Conservation (phyloP, 1,139 yeast genomes). For the Saccharomycopsis crataegensis region DNA sequence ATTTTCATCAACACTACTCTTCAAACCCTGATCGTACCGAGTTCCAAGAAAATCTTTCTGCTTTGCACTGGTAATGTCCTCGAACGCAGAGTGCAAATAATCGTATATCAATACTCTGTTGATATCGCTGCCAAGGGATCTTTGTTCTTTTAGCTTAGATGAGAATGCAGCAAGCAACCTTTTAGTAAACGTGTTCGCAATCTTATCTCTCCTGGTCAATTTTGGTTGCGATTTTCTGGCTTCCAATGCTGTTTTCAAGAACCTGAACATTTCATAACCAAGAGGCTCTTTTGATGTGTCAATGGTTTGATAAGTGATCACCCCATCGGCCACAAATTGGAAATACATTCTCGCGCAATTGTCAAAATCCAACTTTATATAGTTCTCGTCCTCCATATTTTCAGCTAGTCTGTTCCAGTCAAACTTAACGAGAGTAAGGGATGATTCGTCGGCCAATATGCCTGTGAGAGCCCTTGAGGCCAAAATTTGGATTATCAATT, state of each 20-base stretch:
- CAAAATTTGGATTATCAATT: background rate
- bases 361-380: background rate
- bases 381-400: background rate
- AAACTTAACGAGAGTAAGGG: background rate
- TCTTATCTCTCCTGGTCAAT: background rate
- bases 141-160: background rate
- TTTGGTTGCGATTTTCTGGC: background rate
- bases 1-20: background rate
- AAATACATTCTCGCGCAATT: background rate
- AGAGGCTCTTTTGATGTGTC: background rate
- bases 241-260: background rate
- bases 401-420: background rate
- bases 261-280: background rate
- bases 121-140: background rate
- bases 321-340: background rate
- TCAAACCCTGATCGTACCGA: background rate
- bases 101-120: background rate
- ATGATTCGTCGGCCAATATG: background rate
- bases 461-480: background rate
- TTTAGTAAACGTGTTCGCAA: background rate
- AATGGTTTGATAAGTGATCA: background rate
- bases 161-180: background rate
- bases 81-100: background rate
- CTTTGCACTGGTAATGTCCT: background rate
- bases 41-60: background rate